phyloP scores from a whole-genome alignment of 2,329 filamentous ascomycete species.

The Nemania sp. region DNA sequence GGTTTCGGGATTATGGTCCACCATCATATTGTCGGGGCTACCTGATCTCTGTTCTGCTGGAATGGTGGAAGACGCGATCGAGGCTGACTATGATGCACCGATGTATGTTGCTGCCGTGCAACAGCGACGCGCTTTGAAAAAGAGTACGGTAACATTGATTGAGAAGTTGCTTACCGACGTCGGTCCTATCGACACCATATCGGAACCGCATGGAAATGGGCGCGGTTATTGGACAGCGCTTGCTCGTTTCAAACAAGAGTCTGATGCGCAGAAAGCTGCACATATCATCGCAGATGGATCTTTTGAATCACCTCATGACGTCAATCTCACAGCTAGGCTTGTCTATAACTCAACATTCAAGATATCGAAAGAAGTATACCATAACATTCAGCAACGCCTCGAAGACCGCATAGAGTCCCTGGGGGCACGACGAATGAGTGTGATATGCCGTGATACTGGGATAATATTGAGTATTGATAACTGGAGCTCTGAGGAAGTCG shows the following conservation, averaged over 20 bases:
- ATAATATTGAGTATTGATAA: constrained; percentile 25
- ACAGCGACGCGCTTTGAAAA: neutral
- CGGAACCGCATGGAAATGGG: constrained; percentile 19
- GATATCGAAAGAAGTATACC: constrained; percentile 26
- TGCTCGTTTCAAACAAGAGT: constrained; percentile 26
- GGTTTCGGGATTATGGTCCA: neutral
- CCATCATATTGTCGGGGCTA: constrained; percentile 14
- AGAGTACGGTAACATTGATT: neutral
- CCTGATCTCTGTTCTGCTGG: constrained; percentile 9
- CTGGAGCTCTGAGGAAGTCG: constrained; percentile 22
- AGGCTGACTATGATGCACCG: constrained; percentile 7
- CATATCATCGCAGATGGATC: constrained; percentile 13
- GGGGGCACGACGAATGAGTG: constrained; percentile 6
- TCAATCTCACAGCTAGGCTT: constrained; percentile 16
- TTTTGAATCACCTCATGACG: neutral
- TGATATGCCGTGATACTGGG: neutral
- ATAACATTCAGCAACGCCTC: constrained; percentile 25
- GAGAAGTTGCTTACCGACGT: constrained; percentile 4
- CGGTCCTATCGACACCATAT: constrained; percentile 23
- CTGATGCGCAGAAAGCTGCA: constrained; percentile 25
- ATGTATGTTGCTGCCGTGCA: neutral
- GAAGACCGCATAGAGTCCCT: constrained; percentile 1
- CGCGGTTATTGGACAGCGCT: constrained; percentile 5
- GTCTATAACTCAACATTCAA: constrained; percentile 30
- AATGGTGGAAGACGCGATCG: constrained; percentile 19